Evolutionary conservation across 2,329 filamentous ascomycete species (phyloP).

Genomic region (Lasiodiplodia sp.): DNA sequence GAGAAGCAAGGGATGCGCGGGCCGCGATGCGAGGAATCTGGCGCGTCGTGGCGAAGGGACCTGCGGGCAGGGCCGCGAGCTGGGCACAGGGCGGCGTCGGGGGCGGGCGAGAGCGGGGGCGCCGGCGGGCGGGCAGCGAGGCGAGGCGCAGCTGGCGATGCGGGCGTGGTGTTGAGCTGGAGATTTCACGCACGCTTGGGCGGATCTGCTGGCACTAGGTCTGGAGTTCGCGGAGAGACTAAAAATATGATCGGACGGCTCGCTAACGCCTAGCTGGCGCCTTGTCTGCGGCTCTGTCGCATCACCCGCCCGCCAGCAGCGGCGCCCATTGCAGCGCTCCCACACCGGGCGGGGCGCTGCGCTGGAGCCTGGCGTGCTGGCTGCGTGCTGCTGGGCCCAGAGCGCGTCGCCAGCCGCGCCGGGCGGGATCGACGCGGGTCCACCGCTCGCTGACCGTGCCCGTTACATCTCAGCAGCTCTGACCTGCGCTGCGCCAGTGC

Average conservation of each 20-base stretch:
- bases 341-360: neutral
- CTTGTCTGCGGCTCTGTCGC: constrained; percentile 21
- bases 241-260: constrained; percentile 25
- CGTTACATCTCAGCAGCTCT: constrained; percentile 5
- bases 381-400: neutral
- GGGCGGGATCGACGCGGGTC: constrained; percentile 16
- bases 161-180: constrained; percentile 23
- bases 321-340: neutral
- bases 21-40: constrained; percentile 30
- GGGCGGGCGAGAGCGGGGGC: constrained; percentile 16
- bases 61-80: constrained; percentile 16
- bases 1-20: constrained; percentile 29
- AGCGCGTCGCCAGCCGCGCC: neutral
- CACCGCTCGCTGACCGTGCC: neutral
- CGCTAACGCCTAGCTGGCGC: constrained; percentile 14
- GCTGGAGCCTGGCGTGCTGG: constrained; percentile 3
- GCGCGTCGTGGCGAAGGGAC: constrained; percentile 30
- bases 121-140: constrained; percentile 21
- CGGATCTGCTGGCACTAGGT: constrained; percentile 25
- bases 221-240: constrained; percentile 20
- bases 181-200: constrained; percentile 24
- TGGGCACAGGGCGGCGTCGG: constrained; percentile 19
- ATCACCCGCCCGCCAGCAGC: neutral
- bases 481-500: constrained; percentile 11
- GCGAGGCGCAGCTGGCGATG: constrained; percentile 28